Evolutionary conservation across 2,329 filamentous ascomycete species (phyloP).

Genomic region (Aspergillus viridinutans): DNA sequence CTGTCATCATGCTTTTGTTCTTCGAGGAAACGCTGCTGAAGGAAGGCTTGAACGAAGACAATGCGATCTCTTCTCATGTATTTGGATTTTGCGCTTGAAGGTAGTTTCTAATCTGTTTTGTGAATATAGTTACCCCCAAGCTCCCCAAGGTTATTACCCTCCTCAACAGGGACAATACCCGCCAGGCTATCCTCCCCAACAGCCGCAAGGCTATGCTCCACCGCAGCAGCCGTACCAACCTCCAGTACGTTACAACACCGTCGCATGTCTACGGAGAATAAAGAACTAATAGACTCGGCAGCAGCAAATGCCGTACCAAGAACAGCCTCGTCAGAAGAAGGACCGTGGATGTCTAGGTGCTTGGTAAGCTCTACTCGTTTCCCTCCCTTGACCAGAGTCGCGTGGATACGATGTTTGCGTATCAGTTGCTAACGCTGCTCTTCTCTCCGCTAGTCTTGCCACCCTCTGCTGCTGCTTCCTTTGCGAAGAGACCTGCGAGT

Average conservation of each 20-base stretch:
- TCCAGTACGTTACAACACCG: slow-evolving; percentile 19
- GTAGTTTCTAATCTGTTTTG: not conserved
- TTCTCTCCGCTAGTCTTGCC: slow-evolving; percentile 41
- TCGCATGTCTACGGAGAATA: not conserved
- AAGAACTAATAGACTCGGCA: slow-evolving; percentile 1
- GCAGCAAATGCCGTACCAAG: slow-evolving; percentile 47
- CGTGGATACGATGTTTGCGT: not conserved
- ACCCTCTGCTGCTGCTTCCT: slow-evolving; percentile 61
- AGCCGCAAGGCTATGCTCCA: slow-evolving; percentile 22
- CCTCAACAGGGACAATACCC: slow-evolving; percentile 31
- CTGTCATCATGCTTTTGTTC: not conserved
- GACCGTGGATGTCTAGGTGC: slow-evolving; percentile 49
- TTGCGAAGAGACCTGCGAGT: slow-evolving; percentile 61
- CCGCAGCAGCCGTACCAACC: slow-evolving; percentile 27
- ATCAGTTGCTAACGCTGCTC: slow-evolving; percentile 7
- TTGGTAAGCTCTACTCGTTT: slow-evolving; percentile 37
- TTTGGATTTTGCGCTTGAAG: not conserved
- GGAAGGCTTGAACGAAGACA: not conserved
- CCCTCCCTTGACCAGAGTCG: not conserved
- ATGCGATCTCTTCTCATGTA: not conserved
- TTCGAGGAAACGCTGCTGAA: not conserved
- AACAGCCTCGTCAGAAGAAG: slow-evolving; percentile 45
- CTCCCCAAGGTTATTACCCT: slow-evolving; percentile 17
- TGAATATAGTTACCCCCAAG: slow-evolving; percentile 13
- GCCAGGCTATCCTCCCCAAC: slow-evolving; percentile 31